Conservation (phyloP, 768 basidiomycete genomes). For the Lentinula guzmanii region DNA sequence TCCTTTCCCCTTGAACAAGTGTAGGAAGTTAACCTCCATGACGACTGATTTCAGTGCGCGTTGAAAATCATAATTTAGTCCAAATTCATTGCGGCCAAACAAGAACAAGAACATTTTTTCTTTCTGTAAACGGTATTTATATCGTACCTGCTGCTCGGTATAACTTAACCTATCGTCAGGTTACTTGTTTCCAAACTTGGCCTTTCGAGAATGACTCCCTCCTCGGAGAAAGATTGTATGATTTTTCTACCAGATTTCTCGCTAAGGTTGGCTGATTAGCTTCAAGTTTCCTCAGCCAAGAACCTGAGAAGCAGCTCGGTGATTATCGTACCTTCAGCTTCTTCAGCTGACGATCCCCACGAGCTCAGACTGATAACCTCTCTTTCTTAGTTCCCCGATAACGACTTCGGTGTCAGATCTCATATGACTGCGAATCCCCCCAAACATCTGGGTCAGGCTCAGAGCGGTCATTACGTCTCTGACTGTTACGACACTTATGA, state of each 20-base stretch:
- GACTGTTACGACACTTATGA: neutral
- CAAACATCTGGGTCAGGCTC: neutral
- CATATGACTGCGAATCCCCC: constrained; percentile 1
- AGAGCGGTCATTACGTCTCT: constrained; percentile 3
- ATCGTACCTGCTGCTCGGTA: too few species aligned
- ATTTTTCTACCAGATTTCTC: neutral
- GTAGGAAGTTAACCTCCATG: too few species aligned
- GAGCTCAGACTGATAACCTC: neutral
- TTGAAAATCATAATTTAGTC: too few species aligned
- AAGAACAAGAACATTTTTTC: too few species aligned
- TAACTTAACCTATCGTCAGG: too few species aligned
- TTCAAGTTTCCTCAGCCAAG: too few species aligned
- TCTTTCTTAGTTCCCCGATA: neutral
- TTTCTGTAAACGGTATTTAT: too few species aligned
- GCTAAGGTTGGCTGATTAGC: neutral
- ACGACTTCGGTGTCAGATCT: neutral
- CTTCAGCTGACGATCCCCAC: neutral
- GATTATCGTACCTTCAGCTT: neutral
- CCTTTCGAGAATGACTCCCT: too few species aligned
- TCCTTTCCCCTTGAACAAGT: too few species aligned
- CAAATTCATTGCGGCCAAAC: too few species aligned
- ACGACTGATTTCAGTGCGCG: too few species aligned
- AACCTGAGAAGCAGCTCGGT: neutral
- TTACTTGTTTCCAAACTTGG: too few species aligned
- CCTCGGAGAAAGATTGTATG: neutral